phyloP scores from a whole-genome alignment of 805 yeast genomes.

The Spathaspora sp. region DNA sequence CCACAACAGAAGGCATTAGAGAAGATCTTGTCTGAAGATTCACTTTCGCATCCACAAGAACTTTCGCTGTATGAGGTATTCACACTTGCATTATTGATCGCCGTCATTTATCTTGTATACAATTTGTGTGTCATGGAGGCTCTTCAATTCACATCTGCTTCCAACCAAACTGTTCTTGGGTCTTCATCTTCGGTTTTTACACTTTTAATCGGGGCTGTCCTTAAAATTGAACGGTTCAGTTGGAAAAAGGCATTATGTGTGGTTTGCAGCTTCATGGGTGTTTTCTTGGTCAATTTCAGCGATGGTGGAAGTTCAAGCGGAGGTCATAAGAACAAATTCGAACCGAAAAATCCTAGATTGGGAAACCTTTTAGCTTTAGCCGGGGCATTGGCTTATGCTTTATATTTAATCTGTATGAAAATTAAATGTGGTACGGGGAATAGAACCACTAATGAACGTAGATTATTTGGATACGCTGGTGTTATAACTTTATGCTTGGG shows the following conservation, averaged over 20 bases:
- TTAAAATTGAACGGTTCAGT: slow-evolving; percentile 41
- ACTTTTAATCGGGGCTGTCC: slow-evolving; percentile 37
- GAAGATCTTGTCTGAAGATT: slow-evolving; percentile 3
- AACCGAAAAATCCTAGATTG: slow-evolving; percentile 35
- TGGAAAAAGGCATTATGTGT: slow-evolving; percentile 41
- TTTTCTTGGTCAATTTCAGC: slow-evolving; percentile 40
- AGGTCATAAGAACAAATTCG: slow-evolving; percentile 17
- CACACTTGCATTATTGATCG: slow-evolving; percentile 33
- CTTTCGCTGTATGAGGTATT: slow-evolving; percentile 28
- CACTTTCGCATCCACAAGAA: slow-evolving; percentile 10
- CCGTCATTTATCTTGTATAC: slow-evolving; percentile 40
- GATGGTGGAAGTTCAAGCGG: slow-evolving; percentile 14
- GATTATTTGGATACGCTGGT: slow-evolving; percentile 47
- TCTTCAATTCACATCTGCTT: slow-evolving; percentile 48
- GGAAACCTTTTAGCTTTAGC: slow-evolving; percentile 45
- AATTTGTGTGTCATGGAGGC: slow-evolving; percentile 40
- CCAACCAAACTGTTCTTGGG: slow-evolving; percentile 49
- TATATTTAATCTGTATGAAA: slow-evolving; percentile 42
- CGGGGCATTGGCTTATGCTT: slow-evolving; percentile 46
- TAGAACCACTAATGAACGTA: slow-evolving; percentile 42
- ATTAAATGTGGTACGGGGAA: slow-evolving; percentile 42
- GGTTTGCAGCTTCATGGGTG: slow-evolving; percentile 43
- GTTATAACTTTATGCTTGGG: slow-evolving; percentile 36
- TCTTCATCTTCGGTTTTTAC: slow-evolving; percentile 52
- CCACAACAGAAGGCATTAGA: slow-evolving; percentile 4